phyloP scores from a whole-genome alignment of 2,329 filamentous ascomycete genomes.

The Zymoseptoria crescenta region DNA sequence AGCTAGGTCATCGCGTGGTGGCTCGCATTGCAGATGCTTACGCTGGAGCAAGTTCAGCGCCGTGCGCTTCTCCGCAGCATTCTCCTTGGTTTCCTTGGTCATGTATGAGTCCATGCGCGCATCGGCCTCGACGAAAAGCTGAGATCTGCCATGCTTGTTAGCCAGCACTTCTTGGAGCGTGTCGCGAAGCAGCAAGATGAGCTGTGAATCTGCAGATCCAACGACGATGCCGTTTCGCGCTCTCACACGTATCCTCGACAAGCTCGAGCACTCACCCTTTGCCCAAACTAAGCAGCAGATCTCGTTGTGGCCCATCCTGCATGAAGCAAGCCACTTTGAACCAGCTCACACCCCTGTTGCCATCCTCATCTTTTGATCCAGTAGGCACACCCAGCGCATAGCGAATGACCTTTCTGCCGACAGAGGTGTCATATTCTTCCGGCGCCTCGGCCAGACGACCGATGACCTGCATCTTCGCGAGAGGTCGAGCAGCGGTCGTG shows the following conservation, averaged over 20 bases:
- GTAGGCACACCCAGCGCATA: conserved; percentile 66
- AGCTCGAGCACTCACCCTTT: conserved; percentile 68
- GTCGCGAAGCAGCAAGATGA: not conserved
- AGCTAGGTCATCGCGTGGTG: not conserved
- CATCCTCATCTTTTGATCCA: conserved; percentile 57
- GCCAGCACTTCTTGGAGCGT: not conserved
- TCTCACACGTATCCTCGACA: not conserved
- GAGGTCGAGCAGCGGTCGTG: conserved; percentile 52
- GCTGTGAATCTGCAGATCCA: not conserved
- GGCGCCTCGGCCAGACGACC: conserved; percentile 76
- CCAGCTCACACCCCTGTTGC: conserved; percentile 71
- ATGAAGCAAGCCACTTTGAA: conserved; percentile 71
- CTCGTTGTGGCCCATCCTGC: conserved; percentile 58
- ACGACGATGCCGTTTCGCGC: not conserved
- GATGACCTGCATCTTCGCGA: conserved; percentile 78
- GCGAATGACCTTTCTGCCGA: conserved; percentile 64
- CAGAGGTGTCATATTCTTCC: conserved; percentile 63
- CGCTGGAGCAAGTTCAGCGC: conserved; percentile 69
- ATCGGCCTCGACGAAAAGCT: conserved; percentile 79
- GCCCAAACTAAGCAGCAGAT: conserved; percentile 63
- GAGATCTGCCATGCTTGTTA: conserved; percentile 47
- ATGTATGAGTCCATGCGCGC: conserved; percentile 60
- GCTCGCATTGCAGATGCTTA: conserved; percentile 41
- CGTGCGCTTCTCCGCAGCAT: conserved; percentile 55
- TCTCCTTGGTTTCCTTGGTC: conserved; percentile 62